Percentiles rank a stretch among this genome's conserved stretches.
Evolutionary conservation across 23 red algal genomes (phyloP).

Genomic region (Gracilaria caudata): DNA sequence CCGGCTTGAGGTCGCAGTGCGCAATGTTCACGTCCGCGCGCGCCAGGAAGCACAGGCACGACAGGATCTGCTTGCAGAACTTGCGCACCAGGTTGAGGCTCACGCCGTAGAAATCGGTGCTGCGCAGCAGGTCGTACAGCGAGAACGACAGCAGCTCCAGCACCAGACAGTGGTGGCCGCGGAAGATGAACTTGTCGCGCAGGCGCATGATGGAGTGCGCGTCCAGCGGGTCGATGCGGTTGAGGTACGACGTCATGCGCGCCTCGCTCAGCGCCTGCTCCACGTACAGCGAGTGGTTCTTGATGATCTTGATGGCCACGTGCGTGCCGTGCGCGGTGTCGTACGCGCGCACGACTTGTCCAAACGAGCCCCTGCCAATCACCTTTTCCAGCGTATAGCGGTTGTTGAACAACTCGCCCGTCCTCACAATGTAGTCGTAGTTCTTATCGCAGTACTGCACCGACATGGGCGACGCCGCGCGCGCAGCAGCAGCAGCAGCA

Average conservation of each 20-base stretch:
- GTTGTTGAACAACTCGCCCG: constrained; percentile 70
- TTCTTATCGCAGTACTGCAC: constrained; percentile 86
- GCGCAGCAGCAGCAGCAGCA: neutral
- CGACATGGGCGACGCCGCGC: constrained; percentile 34
- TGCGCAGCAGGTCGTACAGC: constrained; percentile 90
- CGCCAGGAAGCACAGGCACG: constrained; percentile 80
- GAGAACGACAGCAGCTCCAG: constrained; percentile 88
- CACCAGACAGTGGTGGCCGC: constrained; percentile 95
- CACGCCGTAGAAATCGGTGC: constrained; percentile 84
- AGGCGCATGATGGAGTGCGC: constrained; percentile 85
- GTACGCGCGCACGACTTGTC: constrained; percentile 88
- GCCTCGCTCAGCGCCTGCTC: constrained; percentile 90
- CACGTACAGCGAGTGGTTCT: constrained; percentile 84
- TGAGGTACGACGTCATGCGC: constrained; percentile 73
- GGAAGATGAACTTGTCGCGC: constrained; percentile 89
- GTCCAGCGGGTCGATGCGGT: constrained; percentile 67
- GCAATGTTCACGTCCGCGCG: constrained; percentile 80
- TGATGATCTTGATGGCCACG: constrained; percentile 98
- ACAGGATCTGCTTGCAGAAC: constrained; percentile 90
- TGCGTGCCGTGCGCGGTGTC: constrained; percentile 63
- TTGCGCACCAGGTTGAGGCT: constrained; percentile 79
- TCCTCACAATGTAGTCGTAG: constrained; percentile 85
- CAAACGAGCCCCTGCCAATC: constrained; percentile 84
- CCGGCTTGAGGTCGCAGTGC: constrained; percentile 98
- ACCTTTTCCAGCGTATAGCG: constrained; percentile 88